These are phyloP conservation scores for Cytospora chrysosperma DNA, from an alignment of 2,329 filamentous ascomycete genomes.

Conservation along the genomic window DNA sequence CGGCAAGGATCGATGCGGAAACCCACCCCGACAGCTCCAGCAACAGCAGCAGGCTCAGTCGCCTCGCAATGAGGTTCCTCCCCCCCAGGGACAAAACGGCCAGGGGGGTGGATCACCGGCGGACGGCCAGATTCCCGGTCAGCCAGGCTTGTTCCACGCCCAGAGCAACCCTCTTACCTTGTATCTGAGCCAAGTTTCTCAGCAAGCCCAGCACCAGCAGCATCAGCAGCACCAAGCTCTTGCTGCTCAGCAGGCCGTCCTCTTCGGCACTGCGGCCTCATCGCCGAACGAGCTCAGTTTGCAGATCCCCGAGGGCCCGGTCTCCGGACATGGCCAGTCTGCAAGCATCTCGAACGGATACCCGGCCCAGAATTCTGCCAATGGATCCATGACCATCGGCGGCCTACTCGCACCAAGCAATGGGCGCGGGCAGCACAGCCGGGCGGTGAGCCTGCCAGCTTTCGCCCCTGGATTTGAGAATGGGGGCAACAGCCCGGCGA, in stretches of 20 bases:
- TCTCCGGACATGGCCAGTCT: conserved; percentile 63
- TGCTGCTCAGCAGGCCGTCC: conserved; percentile 72
- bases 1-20: conserved; percentile 96
- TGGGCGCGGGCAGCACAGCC: conserved; percentile 62
- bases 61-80: conserved; percentile 61
- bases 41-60: conserved; percentile 59
- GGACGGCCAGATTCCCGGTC: conserved; percentile 57
- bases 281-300: conserved; percentile 56
- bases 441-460: conserved; percentile 84
- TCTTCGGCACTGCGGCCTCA: conserved; percentile 72
- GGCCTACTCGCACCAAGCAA: conserved; percentile 74
- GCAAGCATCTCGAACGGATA: conserved; percentile 66
- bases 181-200: conserved; percentile 83
- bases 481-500: conserved; percentile 52
- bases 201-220: conserved; percentile 65
- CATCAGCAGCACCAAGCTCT: conserved; percentile 71
- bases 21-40: conserved; percentile 85
- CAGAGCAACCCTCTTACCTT: conserved; percentile 88
- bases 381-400: conserved; percentile 68
- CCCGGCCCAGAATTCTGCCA: conserved; percentile 49
- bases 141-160: conserved; percentile 74
- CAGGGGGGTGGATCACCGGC: conserved; percentile 59
- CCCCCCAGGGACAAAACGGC: conserved; percentile 59
- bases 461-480: conserved; percentile 65
- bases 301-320: conserved; percentile 61